Evolutionary conservation across 2,329 filamentous ascomycete genomes (phyloP).

Genomic region (Elsinoe arachidis): DNA sequence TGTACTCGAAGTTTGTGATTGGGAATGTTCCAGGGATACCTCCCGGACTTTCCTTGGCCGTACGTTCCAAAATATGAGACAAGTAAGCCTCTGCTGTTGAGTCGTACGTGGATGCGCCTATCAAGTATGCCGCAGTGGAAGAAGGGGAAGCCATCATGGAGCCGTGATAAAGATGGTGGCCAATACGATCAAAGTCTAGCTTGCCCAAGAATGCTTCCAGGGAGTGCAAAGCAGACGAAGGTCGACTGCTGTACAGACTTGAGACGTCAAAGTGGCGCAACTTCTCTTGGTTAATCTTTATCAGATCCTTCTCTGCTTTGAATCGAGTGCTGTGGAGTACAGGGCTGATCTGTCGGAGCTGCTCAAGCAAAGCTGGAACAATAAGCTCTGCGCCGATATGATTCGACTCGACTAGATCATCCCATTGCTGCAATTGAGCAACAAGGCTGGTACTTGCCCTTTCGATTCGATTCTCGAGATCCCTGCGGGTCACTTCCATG

Average conservation of each 20-base stretch:
- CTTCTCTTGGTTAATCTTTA: not conserved
- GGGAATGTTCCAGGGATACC: not conserved
- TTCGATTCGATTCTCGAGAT: not conserved
- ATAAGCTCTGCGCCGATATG: not conserved
- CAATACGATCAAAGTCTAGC: not conserved
- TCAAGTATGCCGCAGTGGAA: not conserved
- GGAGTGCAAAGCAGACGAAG: not conserved
- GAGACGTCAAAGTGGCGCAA: not conserved
- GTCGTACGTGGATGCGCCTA: not conserved
- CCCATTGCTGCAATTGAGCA: not conserved
- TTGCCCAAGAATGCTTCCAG: not conserved
- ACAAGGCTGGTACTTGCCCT: not conserved
- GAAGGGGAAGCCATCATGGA: not conserved
- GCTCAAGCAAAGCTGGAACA: not conserved
- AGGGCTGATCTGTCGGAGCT: not conserved
- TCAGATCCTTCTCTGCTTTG: not conserved
- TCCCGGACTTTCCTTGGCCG: not conserved
- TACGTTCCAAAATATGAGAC: not conserved
- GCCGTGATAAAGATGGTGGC: not conserved
- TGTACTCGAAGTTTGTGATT: not conserved
- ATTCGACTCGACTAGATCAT: not conserved
- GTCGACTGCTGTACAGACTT: not conserved
- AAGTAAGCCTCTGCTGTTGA: not conserved
- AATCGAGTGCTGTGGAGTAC: not conserved
- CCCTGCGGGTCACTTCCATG: not conserved